These are phyloP conservation scores for Wilhelminamyces savonicus DNA, from an alignment of 805 yeast genomes.

Conservation along the genomic window DNA sequence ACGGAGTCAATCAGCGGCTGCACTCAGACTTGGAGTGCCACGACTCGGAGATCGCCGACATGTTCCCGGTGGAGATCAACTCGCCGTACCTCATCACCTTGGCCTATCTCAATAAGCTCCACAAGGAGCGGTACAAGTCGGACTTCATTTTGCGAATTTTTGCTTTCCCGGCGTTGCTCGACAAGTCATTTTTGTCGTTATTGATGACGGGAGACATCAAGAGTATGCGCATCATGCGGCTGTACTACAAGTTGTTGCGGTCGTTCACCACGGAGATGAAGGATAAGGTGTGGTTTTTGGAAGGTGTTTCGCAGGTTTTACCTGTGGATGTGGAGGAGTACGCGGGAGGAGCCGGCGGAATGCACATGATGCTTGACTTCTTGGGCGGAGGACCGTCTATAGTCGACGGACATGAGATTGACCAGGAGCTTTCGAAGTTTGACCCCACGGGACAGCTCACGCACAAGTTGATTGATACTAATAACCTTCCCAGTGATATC, in stretches of 20 bases:
- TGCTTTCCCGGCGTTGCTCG: slow-evolving; percentile 89
- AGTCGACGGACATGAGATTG: slow-evolving; percentile 30
- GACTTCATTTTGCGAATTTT: slow-evolving; percentile 84
- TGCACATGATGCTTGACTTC: slow-evolving; percentile 88
- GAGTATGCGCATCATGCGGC: slow-evolving; percentile 88
- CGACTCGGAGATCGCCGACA: slow-evolving; percentile 76
- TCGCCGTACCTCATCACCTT: slow-evolving; percentile 86
- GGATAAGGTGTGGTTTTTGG: slow-evolving; percentile 88
- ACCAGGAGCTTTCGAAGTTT: slow-evolving; percentile 32
- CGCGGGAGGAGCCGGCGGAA: slow-evolving; percentile 56
- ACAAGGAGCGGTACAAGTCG: slow-evolving; percentile 73
- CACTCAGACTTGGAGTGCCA: slow-evolving; percentile 69
- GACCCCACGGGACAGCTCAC: slow-evolving; percentile 40
- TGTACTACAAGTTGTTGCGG: slow-evolving; percentile 75
- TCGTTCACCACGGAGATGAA: slow-evolving; percentile 82
- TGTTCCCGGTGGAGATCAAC: slow-evolving; percentile 76
- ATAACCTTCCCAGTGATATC: slow-evolving; percentile 52
- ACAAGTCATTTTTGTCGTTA: slow-evolving; percentile 68
- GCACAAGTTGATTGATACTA: slow-evolving; percentile 46
- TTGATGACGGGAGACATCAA: slow-evolving; percentile 79
- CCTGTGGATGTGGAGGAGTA: too few relatives aligned
- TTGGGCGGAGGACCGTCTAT: slow-evolving; percentile 60
- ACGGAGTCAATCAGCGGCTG: slow-evolving; percentile 1
- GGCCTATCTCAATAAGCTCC: slow-evolving; percentile 78
- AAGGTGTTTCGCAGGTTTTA: slow-evolving; percentile 41